Evolutionary conservation across 2,329 filamentous ascomycete species (phyloP).

Genomic region (Cytospora mali): DNA sequence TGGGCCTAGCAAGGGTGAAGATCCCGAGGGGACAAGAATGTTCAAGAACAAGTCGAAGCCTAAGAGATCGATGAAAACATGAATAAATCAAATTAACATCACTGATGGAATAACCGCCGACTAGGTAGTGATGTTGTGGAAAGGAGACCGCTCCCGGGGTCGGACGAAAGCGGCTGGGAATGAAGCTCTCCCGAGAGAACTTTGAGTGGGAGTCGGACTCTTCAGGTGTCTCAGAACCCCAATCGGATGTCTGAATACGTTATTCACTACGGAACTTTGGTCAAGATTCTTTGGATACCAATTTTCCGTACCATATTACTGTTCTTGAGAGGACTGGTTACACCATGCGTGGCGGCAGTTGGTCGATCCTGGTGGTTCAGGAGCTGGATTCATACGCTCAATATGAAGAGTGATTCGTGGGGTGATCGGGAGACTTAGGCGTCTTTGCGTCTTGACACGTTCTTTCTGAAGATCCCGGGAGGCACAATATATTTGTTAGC

Average conservation of each 20-base stretch:
- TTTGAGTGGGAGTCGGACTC: background rate
- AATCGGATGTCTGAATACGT: background rate
- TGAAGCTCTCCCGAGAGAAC: background rate
- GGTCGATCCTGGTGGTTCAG: background rate
- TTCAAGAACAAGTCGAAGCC: too few relatives aligned
- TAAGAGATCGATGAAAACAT: too few relatives aligned
- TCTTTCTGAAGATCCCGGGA: background rate
- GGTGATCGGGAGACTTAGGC: constrained; percentile 12
- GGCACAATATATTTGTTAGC: background rate
- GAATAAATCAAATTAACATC: too few relatives aligned
- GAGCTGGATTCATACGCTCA: background rate
- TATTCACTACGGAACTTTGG: background rate
- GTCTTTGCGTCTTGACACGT: background rate
- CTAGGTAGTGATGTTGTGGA: too few relatives aligned
- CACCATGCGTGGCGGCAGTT: constrained; percentile 19
- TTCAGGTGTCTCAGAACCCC: background rate
- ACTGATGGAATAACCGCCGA: too few relatives aligned
- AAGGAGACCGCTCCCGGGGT: too few relatives aligned
- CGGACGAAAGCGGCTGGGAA: background rate
- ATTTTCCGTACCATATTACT: constrained; percentile 5
- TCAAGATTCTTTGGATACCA: background rate
- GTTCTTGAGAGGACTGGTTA: background rate
- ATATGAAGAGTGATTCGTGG: constrained; percentile 10
- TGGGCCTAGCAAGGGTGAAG: too few relatives aligned
- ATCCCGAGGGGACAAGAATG: too few relatives aligned